These are phyloP conservation scores for Trametopsis cervina DNA, from an alignment of 768 basidiomycete species.

Conservation along the genomic window DNA sequence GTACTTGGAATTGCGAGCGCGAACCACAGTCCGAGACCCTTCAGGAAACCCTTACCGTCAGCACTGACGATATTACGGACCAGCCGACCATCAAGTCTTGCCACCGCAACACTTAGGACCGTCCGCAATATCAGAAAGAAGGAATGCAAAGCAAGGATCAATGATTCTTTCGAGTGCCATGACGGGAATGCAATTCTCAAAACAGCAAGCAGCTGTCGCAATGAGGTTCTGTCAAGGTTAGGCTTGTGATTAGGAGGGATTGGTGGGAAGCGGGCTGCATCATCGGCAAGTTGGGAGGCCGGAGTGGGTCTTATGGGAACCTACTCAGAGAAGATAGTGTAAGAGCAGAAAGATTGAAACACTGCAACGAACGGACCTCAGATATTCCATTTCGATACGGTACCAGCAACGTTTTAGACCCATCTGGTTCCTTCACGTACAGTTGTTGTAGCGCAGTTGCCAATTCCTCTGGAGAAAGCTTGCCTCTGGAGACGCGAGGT, in stretches of 20 bases:
- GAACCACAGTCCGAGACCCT: slow-evolving; percentile 85
- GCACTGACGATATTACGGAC: slow-evolving; percentile 86
- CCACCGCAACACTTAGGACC: slow-evolving; percentile 81
- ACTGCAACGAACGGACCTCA: slow-evolving; percentile 37
- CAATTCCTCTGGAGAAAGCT: slow-evolving; percentile 31
- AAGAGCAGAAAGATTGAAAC: neutral
- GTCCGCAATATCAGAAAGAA: slow-evolving; percentile 83
- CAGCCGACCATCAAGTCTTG: slow-evolving; percentile 82
- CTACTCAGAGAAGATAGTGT: slow-evolving; percentile 16
- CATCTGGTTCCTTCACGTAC: slow-evolving; percentile 52
- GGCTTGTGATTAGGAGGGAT: slow-evolving; percentile 45
- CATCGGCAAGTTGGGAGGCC: slow-evolving; percentile 38
- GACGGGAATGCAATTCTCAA: slow-evolving; percentile 67
- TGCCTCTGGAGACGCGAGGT: neutral
- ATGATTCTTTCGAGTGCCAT: slow-evolving; percentile 58
- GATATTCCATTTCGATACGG: slow-evolving; percentile 58
- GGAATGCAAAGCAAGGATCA: slow-evolving; percentile 72
- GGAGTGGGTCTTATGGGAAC: slow-evolving; percentile 44
- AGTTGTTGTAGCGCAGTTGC: slow-evolving; percentile 49
- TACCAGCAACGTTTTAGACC: slow-evolving; percentile 57
- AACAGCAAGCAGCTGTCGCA: slow-evolving; percentile 69
- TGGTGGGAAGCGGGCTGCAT: slow-evolving; percentile 58
- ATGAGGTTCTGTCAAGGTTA: slow-evolving; percentile 61
- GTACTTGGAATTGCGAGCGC: slow-evolving; percentile 86
- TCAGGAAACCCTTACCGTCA: slow-evolving; percentile 75